Evolutionary conservation across 139 green algal species (phyloP).

Genomic region (Volvox reticuliferus): DNA sequence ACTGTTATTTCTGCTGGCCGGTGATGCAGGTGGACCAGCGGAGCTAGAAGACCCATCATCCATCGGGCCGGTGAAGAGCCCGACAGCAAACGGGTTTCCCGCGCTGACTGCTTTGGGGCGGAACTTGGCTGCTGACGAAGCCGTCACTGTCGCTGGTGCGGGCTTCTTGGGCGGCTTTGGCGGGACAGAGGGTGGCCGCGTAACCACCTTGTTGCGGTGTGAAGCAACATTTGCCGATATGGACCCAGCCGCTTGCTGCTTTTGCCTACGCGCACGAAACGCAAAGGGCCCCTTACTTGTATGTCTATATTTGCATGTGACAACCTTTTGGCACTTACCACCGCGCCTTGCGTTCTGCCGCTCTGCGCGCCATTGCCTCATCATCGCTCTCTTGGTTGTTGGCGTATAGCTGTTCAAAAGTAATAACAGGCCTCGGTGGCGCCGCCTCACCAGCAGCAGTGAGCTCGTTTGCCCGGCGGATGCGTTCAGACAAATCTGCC

Average conservation of each 20-base stretch:
- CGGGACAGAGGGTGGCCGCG: background rate
- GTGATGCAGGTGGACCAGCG: background rate
- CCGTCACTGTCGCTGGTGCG: background rate
- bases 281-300: too few relatives aligned
- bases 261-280: background rate
- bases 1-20: background rate
- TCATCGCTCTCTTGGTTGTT: slow-evolving; percentile 33
- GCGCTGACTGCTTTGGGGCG: background rate
- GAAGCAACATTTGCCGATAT: background rate
- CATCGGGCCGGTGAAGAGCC: background rate
- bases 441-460: background rate
- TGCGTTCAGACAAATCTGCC: slow-evolving; percentile 27
- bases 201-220: background rate
- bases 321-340: slow-evolving; percentile 1
- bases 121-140: background rate
- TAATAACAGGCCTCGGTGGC: background rate
- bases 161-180: background rate
- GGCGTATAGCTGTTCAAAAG: slow-evolving; percentile 41
- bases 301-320: too few relatives aligned
- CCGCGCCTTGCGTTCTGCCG: slow-evolving; percentile 43
- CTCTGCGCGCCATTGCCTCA: slow-evolving; percentile 33
- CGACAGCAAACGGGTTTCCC: slow-evolving; percentile 8
- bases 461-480: slow-evolving; percentile 25
- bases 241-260: background rate
- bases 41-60: background rate